phyloP scores from a whole-genome alignment of 306 rosid species.

The apple (Malus domestica) region ASM211411v1 NC_041801.1:1647001-1647500 shows the following conservation, averaged over 20 bases:
- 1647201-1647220: background rate
- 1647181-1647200: background rate
- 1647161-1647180: background rate
- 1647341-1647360: conserved; percentile 24
- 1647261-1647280: background rate
- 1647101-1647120: background rate
- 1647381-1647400: conserved; percentile 22
- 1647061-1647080: too few relatives aligned
- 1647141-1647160: background rate
- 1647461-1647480: conserved; percentile 30
- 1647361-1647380: conserved; percentile 12
- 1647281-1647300: conserved; percentile 32
- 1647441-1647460: conserved; percentile 29
- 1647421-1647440: conserved; percentile 21
- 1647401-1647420: conserved; percentile 29
- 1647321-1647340: conserved; percentile 37
- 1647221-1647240: background rate
- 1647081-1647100: background rate
- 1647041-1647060: too few relatives aligned
- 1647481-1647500: conserved; percentile 30
- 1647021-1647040: too few relatives aligned
- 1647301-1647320: conserved; percentile 23
- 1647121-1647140: background rate
- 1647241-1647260: conserved; percentile 22
- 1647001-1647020: too few relatives aligned